Percentiles rank a stretch among this genome's conserved stretches.
Conservation (phyloP, 192 early-diverging fungal genomes). For the Geranomyces variabilis region DNA sequence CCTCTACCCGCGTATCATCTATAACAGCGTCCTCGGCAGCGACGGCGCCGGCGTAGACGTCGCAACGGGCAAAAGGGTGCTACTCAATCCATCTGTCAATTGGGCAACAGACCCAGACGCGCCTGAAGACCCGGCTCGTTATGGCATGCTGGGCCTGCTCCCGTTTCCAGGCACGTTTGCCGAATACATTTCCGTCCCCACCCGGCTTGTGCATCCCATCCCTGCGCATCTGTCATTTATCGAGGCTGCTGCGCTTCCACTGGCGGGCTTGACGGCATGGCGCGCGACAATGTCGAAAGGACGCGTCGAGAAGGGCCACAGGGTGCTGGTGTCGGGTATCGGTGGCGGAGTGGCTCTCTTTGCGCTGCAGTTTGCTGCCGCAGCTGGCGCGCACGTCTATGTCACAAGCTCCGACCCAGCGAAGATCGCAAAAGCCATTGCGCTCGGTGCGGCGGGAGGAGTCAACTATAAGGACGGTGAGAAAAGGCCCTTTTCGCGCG, state of each 20-base stretch:
- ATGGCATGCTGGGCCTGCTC: slow-evolving; percentile 43
- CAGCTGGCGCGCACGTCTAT: slow-evolving; percentile 69
- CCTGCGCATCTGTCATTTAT: slow-evolving; percentile 62
- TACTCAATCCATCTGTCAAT: slow-evolving; percentile 55
- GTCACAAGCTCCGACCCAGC: slow-evolving; percentile 66
- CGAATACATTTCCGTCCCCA: slow-evolving; percentile 54
- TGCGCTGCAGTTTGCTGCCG: slow-evolving; percentile 68
- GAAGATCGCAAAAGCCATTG: slow-evolving; percentile 66
- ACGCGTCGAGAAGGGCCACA: slow-evolving; percentile 50
- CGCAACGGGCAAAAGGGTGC: slow-evolving; percentile 32
- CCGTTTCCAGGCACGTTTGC: slow-evolving; percentile 58
- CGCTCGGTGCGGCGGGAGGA: slow-evolving; percentile 68
- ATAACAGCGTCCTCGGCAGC: slow-evolving; percentile 57
- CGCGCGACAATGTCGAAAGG: slow-evolving; percentile 69
- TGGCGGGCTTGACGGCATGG: slow-evolving; percentile 61
- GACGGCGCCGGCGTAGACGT: slow-evolving; percentile 61
- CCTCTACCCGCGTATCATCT: slow-evolving; percentile 56
- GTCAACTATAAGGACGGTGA: slow-evolving; percentile 67
- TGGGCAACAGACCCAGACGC: slow-evolving; percentile 57
- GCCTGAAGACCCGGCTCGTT: slow-evolving; percentile 56
- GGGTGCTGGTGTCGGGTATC: slow-evolving; percentile 73
- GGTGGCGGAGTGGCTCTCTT: slow-evolving; percentile 63
- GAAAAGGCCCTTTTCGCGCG: too few species aligned
- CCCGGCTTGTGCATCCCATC: slow-evolving; percentile 48
- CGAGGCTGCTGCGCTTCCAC: slow-evolving; percentile 70